Base-by-base conservation (phyloP, 75 land plant species). In the Larix kaempferi region DNA sequence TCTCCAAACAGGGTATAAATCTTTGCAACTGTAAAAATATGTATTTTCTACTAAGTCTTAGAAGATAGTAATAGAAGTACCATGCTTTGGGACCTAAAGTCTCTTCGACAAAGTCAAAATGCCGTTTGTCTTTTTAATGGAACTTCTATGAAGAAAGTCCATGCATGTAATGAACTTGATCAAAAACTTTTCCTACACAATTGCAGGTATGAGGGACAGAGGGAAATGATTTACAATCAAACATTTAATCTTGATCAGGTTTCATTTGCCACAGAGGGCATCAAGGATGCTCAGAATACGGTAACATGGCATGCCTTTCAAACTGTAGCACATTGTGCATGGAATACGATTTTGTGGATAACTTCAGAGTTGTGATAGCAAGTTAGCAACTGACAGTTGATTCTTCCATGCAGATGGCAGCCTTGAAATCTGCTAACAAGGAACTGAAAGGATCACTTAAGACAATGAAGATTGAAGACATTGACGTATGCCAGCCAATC, bases 401-500 rank as follows among this genome's bases (percentile, higher is more conserved):
- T 69, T 77, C 14, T 67, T 15, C 67, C 29, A 35, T 82, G 56
- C 86, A 98, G 98, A 87, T 98, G 91, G 69, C 98, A 79, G 99
- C 99, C 11, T 77, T 98, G 88, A 95, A 95, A 82, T 82, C 94
- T 64, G 99, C 99, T 58, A 98, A 95, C 81, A 98, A 98, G 86
- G 99, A 95, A 74, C 69, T 98, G 79, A 98, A 98, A 84, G 98
- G 99, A 75, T 91, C 95, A 82, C 91, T 98, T 94, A 98, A 95
- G 78, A 95, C 94, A 57, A 89, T 98, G 62, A 98, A 91, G 78
- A 93, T 98, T 76, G 86, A 91, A 76, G 99, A 95, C 75, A 89
- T 98, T 63, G 98, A 98, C 82, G 99, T 98, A 77, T 67, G 89
- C 55, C 59, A 23, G 58, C 63, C 74, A 14, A 33, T 72, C 37